Evolutionary conservation across 228 moss, liverwort and hornwort species (phyloP), one percentile per base, ranked within the genome.

Genomic region (Sphagnum fallax): DNA sequence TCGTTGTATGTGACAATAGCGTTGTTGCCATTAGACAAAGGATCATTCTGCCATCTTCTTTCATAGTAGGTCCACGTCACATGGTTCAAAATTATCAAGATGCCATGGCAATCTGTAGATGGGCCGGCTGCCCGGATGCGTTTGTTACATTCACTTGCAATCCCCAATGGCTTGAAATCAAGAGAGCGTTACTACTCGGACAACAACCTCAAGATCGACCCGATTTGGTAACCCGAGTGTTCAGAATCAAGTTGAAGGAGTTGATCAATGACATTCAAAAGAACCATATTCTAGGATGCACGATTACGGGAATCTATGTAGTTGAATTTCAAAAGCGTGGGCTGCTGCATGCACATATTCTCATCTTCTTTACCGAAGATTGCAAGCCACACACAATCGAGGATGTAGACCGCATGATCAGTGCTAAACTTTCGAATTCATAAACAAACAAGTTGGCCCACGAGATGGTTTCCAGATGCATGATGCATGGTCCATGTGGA

Each of bases 1-100:
- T 62, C 11, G 11, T 0, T 6, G 0, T 0, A 18, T 0, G 15
- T 10, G 62, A 62, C 62, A 18, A 18, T 18, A 62, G 1, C 18
- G 15, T 1, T 62, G 15, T 51, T 50, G 15, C 50, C 13, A 50
- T 52, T 5, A 51, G 67, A 9, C 49, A 32, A 10, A 49, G 67
- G 32, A 68, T 68, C 51, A 32, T 68, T 16, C 49, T 68, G n/a
- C 67, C 67, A 32, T 50, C 67, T 12, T 50, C 67, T 50, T 68
- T 68, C 51, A 68, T 5, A n/a, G 67, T 49, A 12, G 18, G 32
- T n/a, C 67, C 67, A 32, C 5, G 67, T 10, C 4, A 68, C n/a
- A 68, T 68, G 67, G 16, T n/a, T 32, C 13, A 50, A 14, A 15
- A 10, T 52, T 52, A 50, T 47, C 51, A 68, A 13, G 67, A 68